Evolutionary conservation across 805 yeast species (phyloP), one percentile per base, ranked within the genome.

Genomic region (Wickerhamiella parazyma): DNA sequence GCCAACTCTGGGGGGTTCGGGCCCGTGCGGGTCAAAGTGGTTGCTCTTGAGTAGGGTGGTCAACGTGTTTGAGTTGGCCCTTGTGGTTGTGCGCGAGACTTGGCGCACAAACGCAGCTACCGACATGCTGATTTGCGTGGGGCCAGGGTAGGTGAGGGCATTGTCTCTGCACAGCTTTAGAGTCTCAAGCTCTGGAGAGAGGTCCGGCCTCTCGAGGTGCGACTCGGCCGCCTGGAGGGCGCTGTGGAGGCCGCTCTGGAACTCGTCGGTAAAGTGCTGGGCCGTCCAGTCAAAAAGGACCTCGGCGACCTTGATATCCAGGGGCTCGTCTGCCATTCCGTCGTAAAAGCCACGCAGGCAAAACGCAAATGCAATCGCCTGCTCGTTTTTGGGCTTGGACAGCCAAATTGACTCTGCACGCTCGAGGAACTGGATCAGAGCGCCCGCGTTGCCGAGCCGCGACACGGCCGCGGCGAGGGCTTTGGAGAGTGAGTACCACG

Each of bases 401-500:
- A 9, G 33, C 39, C 42, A 63, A 33, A 36, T 54, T 25, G 4
- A 46, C 42, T 8, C 53, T 37, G 45, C 55, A 53, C 53, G 43
- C 49, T 52, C 34, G 35, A 50, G 31, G 56, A 49, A 43, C 53
- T 31, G 42, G 17, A 47, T 44, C 6, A 42, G 59, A 34, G 57
- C 58, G 18, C 56, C 39, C 19, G 64, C 54, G 4, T 63, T 64
- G n/a, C 55, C 53, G 12, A 64, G 51, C 12, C 43, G 48, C 4
- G 39, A 26, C 24, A 70, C 49, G 35, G 60, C 61, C 38, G 55
- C 57, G 11, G 72, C 57, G 8, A 48, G 42, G 16, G 36, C 33
- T 44, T 41, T 18, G 41, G 33, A 18, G 37, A 65, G 48, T 42
- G 54, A 53, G 19, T 66, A 64, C 73, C 72, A 66, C n/a, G 42